Percentiles rank a stretch among this genome's conserved stretches.
Evolutionary conservation across 768 basidiomycete genomes (phyloP).

Genomic region (Panus rudis): DNA sequence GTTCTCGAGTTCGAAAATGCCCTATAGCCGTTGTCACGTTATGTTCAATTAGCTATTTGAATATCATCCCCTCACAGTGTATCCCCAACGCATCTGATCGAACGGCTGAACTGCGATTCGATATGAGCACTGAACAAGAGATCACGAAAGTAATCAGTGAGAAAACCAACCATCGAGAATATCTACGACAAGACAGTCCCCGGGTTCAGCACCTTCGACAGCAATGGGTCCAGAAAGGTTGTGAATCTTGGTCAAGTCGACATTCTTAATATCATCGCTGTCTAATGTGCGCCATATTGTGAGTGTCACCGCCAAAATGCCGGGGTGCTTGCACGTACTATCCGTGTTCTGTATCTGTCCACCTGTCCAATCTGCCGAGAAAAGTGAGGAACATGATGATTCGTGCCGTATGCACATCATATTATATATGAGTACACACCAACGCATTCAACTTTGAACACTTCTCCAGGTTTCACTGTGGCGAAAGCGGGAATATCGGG

Average conservation of each 20-base stretch:
- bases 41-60: background rate
- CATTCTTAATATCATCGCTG: conserved; percentile 60
- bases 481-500: conserved; percentile 58
- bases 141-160: background rate
- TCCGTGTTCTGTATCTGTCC: conserved; percentile 76
- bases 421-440: conserved; percentile 30
- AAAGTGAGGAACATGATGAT: background rate
- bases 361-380: conserved; percentile 63
- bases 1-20: conserved; percentile 68
- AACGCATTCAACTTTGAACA: conserved; percentile 65
- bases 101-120: conserved; percentile 46
- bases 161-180: conserved; percentile 56
- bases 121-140: background rate
- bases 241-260: conserved; percentile 61
- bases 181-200: conserved; percentile 74
- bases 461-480: conserved; percentile 58
- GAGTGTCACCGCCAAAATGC: background rate
- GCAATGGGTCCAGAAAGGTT: conserved; percentile 73
- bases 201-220: conserved; percentile 71
- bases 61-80: conserved; percentile 39
- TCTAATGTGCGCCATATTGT: conserved; percentile 23
- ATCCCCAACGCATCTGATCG: conserved; percentile 78
- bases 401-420: too few species aligned
- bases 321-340: conserved; percentile 29
- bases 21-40: too few species aligned